phyloP scores from a whole-genome alignment of 1,284 basidiomycete genomes.

The Leccinum variabile region DNA sequence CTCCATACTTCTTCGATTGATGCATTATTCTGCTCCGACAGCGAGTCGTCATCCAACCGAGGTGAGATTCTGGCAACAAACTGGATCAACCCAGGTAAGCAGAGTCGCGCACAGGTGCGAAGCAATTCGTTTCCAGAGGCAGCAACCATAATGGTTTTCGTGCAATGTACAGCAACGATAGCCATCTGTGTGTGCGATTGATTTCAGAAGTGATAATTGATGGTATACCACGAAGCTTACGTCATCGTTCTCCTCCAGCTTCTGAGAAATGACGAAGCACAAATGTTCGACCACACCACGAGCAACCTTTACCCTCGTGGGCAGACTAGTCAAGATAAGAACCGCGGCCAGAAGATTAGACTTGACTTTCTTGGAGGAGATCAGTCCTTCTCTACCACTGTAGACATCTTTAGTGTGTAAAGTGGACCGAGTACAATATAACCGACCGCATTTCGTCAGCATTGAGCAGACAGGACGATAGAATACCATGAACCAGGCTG shows the following conservation, averaged over 20 bases:
- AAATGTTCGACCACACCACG: slow-evolving; percentile 80
- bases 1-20: slow-evolving; percentile 81
- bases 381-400: slow-evolving; percentile 77
- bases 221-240: slow-evolving; percentile 41
- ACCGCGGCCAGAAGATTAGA: slow-evolving; percentile 88
- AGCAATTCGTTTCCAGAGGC: slow-evolving; percentile 68
- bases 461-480: slow-evolving; percentile 84
- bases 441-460: slow-evolving; percentile 89
- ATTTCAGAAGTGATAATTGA: slow-evolving; percentile 11
- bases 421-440: neutral
- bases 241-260: slow-evolving; percentile 65
- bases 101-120: slow-evolving; percentile 67
- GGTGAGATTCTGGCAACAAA: slow-evolving; percentile 73
- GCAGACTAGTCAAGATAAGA: slow-evolving; percentile 81
- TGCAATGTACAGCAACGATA: slow-evolving; percentile 87
- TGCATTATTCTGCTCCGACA: slow-evolving; percentile 55
- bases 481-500: slow-evolving; percentile 77
- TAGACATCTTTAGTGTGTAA: slow-evolving; percentile 3
- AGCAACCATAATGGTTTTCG: slow-evolving; percentile 70
- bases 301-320: slow-evolving; percentile 67
- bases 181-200: slow-evolving; percentile 49
- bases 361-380: slow-evolving; percentile 84
- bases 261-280: slow-evolving; percentile 83
- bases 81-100: slow-evolving; percentile 80
- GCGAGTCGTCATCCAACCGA: slow-evolving; percentile 50